Evolutionary conservation across 2,329 filamentous ascomycete species (phyloP), one percentile per base, ranked within the genome.

Genomic region (Coleophoma crateriformis): DNA sequence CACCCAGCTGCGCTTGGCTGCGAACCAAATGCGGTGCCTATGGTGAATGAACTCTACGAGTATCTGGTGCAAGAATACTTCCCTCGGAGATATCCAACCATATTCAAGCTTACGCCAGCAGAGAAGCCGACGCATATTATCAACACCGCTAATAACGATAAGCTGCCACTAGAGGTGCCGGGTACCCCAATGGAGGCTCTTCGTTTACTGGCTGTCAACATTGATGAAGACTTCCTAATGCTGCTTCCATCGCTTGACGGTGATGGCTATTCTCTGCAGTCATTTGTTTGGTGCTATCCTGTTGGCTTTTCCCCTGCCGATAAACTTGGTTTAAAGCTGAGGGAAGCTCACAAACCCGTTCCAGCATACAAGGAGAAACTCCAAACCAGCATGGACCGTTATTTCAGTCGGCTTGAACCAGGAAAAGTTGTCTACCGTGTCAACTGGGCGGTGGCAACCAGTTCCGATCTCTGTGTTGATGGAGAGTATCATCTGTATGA

Each of bases 191-290:
- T 62, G 7, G 58, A 58, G 22, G 72, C 73, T 1, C 68, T 82
- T 3, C 59, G 68, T 34, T 70, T 69, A 4, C 63, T 83, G 0
- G 72, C 70, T 37, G 63, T 65, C 4, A 72, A 75, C 47, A 65
- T 84, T 34, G 80, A 84, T 56, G 72, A 74, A 47, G 81, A 84
- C 45, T 79, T 83, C 58, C 65, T 83, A 4, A 65, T 84, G 54
- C 70, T 84, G 1, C 65, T 81, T 0, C 77, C 76, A 0, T 65
- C 68, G 27, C 41, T 53, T 39, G 48, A 58, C 20, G 37, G 48
- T 4, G 45, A 45, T 46, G 49, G 52, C 22, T 84, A 83, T 62
- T 65, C 71, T 35, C 73, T 84, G 11, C 66, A 79, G 60, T 77
- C 74, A 10, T 82, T 77, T 61, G 64, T 72, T 10, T 72, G 70